Base-by-base conservation (phyloP, 2,329 filamentous ascomycete genomes). In the Fusarium sp. region DNA sequence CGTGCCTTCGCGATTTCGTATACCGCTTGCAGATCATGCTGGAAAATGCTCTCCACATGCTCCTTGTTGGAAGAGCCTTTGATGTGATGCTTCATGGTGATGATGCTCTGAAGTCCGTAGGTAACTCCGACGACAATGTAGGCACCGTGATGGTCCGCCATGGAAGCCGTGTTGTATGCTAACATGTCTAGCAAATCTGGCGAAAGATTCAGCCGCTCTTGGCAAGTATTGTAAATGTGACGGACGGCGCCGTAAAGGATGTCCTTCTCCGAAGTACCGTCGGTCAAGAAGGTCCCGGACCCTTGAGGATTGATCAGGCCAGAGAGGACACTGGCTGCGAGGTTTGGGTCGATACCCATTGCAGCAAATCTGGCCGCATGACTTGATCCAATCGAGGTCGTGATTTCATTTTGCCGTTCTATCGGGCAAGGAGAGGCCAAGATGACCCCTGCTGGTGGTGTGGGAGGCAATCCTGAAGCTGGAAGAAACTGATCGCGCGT, bases 91-190 rank as follows among this genome's bases (percentile, higher is more conserved):
- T 42, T 43, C 6, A 67, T 54, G 3, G 60, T 49, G 12, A 71
- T 16, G 4, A 70, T 53, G 20, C 27, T 72, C 9, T 57, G 54
- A 5, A 73, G 25, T 1, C 71, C 71, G 58, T 70, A 73, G 4
- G 16, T 46, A 20, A 72, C 51, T 2, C 54, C 55, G 3, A 50
- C 58, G 2, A 73, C 71, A 6, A 74, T 49, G 4, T 66, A 55
- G 3, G 71, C 72, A 18, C 54, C 44, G n/a, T n/a, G 24, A 12
- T 12, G 20, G 1, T 34, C 59, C 0, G 22, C 0, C 1, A 11
- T 18, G 8, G n/a, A 6, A 8, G 34, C 9, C 1, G 20, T 12
- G 5, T 2, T 24, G 4, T 42, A 11, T 1, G 5, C 10, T 3
- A 22, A 1, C 1, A 18, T 42, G 14, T 6, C n/a, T 6, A 18